These are phyloP conservation scores for Solanum corneliomulleri DNA, from an alignment of 257 asterid genomes.

Conservation along the genomic window DNA sequence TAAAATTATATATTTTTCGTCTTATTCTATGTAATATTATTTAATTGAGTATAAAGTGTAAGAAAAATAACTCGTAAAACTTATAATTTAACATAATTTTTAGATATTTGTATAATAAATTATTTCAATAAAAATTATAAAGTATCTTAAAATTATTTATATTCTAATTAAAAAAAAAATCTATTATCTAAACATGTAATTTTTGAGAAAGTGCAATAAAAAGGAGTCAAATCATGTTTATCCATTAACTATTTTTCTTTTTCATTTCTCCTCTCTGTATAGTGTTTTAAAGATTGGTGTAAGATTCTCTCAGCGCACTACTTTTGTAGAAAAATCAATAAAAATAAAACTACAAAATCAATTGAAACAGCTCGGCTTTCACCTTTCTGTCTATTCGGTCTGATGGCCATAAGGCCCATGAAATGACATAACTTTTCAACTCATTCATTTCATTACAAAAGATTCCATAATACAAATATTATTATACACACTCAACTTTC, in stretches of 20 bases:
- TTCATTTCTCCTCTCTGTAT: not conserved
- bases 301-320: slow-evolving; percentile 37
- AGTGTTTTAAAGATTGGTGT: slow-evolving; percentile 35
- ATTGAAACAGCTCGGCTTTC: slow-evolving; percentile 25
- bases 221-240: not conserved
- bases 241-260: not conserved
- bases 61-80: too few relatives aligned
- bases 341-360: slow-evolving; percentile 20
- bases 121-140: too few relatives aligned
- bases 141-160: too few relatives aligned
- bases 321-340: slow-evolving; percentile 25
- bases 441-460: not conserved
- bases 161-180: too few relatives aligned
- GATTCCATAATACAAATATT: not conserved
- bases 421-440: not conserved
- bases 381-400: slow-evolving; percentile 30
- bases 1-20: too few relatives aligned
- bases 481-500: not conserved
- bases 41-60: too few relatives aligned
- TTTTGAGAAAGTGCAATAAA: not conserved
- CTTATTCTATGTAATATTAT: too few relatives aligned
- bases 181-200: not conserved
- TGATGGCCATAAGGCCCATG: not conserved
- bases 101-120: too few relatives aligned
- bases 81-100: too few relatives aligned